Evolutionary conservation across 2,329 filamentous ascomycete species (phyloP), one percentile per base, ranked within the genome.

Genomic region (Daldinia eschscholtzii): DNA sequence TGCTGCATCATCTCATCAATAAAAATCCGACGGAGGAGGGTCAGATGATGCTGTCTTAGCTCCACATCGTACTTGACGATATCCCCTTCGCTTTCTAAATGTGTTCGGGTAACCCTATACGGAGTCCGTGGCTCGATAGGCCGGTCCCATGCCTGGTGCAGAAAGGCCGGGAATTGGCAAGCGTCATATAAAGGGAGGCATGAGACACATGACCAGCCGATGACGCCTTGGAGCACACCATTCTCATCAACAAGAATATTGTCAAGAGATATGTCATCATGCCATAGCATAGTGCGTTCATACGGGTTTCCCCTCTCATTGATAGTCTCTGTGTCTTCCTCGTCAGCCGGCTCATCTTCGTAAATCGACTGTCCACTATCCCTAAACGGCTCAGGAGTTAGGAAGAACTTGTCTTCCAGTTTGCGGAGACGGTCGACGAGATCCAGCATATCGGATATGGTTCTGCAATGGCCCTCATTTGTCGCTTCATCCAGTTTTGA

Each of bases 171-270:
- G 30, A 76, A 68, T 13, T 77, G 74, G 60, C 78, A 79, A 6
- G 75, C 74, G 37, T 75, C 70, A 67, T 75, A 75, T 2, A 76
- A 66, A 1, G 79, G 79, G 6, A 79, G 59, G 30, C 74, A 75
- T 1, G 77, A 74, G 6, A 80, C 70, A 57, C 75, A 77, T 37
- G 79, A 76, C 79, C 79, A 81, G 61, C 78, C 78, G n/a, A 79
- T 46, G 6, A 80, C 59, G 4, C 75, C 79, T 13, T 71, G 72
- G 6, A 81, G 60, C 10, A 72, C 37, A 7, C 78, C 78, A 1
- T 73, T 64, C 2, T 76, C 68, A 35, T 81, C 74, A 2, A 81
- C 76, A 6, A 81, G 69, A 18, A 81, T 77, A 63, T 81, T 80
- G 46, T 78, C 72, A 4, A 70, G 44, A 3, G 76, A 79, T 3